phyloP scores from a whole-genome alignment of 768 basidiomycete genomes.

The Leccinum pellstonianum region DNA sequence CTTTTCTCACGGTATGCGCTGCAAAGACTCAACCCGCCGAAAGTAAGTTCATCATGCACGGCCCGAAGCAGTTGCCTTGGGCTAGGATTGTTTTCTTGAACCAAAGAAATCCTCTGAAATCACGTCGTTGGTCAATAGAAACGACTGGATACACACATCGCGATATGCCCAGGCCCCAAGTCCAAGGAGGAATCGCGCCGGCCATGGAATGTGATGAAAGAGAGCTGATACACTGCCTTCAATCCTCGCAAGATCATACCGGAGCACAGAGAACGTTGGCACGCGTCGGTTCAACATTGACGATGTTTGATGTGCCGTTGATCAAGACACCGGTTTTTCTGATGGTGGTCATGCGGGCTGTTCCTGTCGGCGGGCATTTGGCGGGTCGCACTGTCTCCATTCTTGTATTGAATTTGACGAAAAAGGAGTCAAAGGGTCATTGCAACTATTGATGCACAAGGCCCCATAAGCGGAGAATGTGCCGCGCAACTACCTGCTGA shows the following conservation, averaged over 20 bases:
- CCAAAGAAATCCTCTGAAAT: not conserved
- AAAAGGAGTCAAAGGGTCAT: constrained; percentile 11
- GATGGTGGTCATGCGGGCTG: constrained; percentile 27
- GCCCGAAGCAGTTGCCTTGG: not conserved
- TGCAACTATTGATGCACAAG: constrained; percentile 43
- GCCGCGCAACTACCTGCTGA: constrained; percentile 59
- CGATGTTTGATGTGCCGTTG: not conserved
- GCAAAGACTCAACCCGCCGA: not conserved
- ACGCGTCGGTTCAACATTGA: too few species aligned
- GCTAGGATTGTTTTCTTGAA: too few species aligned
- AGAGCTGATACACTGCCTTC: too few species aligned
- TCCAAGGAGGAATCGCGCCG: too few species aligned
- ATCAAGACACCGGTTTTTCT: not conserved
- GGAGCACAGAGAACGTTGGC: too few species aligned
- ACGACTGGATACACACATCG: not conserved
- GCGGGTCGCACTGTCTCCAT: constrained; percentile 56
- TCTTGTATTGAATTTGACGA: constrained; percentile 46
- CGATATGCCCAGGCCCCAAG: too few species aligned
- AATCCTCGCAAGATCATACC: too few species aligned
- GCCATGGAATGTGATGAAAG: too few species aligned
- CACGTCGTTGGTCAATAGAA: not conserved
- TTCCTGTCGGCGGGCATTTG: constrained; percentile 80
- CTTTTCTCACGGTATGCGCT: not conserved
- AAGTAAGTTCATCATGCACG: not conserved
- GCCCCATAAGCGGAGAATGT: constrained; percentile 31